Conservation (phyloP, 2,329 filamentous ascomycete species). For the Verticillium nubilum region DNA sequence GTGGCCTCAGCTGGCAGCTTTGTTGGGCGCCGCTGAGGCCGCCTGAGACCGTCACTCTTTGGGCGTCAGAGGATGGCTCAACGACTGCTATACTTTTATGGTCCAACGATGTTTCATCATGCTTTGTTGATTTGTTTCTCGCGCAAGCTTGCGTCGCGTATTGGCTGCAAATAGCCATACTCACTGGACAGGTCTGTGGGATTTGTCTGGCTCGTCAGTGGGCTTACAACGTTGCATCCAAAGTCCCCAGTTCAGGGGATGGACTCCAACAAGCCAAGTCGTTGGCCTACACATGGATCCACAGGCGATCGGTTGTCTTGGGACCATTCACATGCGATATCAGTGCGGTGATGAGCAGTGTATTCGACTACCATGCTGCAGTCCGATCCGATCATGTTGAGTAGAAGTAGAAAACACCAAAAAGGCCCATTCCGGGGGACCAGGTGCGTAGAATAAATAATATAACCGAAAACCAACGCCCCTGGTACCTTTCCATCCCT, state of each 20-base stretch:
- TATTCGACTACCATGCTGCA: not conserved
- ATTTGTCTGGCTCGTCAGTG: not conserved
- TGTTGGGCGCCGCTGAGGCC: not conserved
- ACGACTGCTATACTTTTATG: not conserved
- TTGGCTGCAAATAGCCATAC: not conserved
- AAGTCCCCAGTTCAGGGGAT: not conserved
- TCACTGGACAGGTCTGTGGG: not conserved
- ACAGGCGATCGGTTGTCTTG: not conserved
- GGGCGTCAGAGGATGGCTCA: not conserved
- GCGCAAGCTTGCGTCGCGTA: not conserved
- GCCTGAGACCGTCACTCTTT: not conserved
- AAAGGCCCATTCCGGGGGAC: not conserved
- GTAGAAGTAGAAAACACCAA: not conserved
- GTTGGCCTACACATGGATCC: not conserved
- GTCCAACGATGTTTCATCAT: not conserved
- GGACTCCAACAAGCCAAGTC: not conserved
- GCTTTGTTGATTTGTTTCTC: not conserved
- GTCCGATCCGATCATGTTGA: not conserved
- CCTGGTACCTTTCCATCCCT: not conserved
- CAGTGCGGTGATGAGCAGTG: not conserved
- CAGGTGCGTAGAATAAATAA: not conserved
- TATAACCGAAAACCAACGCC: not conserved
- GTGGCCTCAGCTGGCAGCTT: not conserved
- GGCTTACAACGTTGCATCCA: not conserved
- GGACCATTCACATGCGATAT: not conserved